phyloP scores from a whole-genome alignment of 2,329 filamentous ascomycete genomes.

The Thelonectria rubi region DNA sequence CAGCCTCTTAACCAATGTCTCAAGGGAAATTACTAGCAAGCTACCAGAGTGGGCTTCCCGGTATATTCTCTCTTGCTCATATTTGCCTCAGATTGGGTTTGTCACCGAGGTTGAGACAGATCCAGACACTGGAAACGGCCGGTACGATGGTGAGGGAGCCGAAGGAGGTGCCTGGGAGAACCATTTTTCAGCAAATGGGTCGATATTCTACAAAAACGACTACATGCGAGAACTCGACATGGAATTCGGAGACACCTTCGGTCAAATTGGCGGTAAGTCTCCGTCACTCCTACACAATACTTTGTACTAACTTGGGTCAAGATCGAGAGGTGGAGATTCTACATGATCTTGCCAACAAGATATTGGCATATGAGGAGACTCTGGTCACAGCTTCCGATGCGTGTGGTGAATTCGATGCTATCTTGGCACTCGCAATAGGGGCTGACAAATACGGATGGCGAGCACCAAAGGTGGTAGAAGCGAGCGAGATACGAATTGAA shows the following conservation, averaged over 20 bases:
- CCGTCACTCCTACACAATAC: background rate
- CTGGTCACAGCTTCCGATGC: conserved; percentile 78
- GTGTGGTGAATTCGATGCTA: conserved; percentile 86
- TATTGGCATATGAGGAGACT: conserved; percentile 74
- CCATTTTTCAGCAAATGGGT: conserved; percentile 76
- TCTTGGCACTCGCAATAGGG: conserved; percentile 81
- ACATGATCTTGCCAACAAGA: conserved; percentile 74
- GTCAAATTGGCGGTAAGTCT: conserved; percentile 77
- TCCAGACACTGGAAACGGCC: conserved; percentile 61
- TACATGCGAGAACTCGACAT: conserved; percentile 84
- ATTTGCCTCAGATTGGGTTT: conserved; percentile 92
- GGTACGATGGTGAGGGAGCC: conserved; percentile 69
- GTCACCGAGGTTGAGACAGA: conserved; percentile 74
- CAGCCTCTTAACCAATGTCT: conserved; percentile 74
- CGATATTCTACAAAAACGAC: conserved; percentile 86
- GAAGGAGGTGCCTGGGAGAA: conserved; percentile 75
- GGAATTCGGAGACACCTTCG: conserved; percentile 85
- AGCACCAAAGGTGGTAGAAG: conserved; percentile 72
- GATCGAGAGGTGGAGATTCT: conserved; percentile 91
- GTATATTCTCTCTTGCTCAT: conserved; percentile 78
- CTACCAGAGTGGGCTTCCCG: conserved; percentile 67
- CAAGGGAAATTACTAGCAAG: conserved; percentile 67
- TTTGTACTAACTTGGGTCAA: conserved; percentile 46
- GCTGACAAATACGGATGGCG: conserved; percentile 78
- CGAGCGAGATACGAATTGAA: conserved; percentile 77